phyloP scores from a whole-genome alignment of 1,284 basidiomycete species.

The Austropuccinia psidii region DNA sequence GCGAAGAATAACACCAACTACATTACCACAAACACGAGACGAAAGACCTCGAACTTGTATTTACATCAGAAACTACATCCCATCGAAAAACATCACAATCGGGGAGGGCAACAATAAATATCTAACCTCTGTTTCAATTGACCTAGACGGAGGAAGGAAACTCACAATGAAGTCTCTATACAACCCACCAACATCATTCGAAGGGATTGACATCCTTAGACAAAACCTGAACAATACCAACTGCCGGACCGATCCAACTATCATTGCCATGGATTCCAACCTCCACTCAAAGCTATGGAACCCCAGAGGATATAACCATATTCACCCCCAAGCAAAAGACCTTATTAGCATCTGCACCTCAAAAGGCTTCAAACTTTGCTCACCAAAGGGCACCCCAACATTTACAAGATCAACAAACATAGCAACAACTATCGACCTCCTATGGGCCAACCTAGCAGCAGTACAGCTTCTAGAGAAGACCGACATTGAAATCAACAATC shows the following conservation, averaged over 20 bases:
- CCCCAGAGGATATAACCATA: not conserved
- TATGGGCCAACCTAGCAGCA: not conserved
- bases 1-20: not conserved
- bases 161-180: not conserved
- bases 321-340: not conserved
- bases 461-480: not conserved
- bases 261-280: conserved; percentile 5
- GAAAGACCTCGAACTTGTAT: not conserved
- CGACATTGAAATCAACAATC: not conserved
- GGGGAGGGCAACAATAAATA: too few relatives aligned
- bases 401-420: not conserved
- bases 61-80: not conserved
- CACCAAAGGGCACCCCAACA: conserved; percentile 15
- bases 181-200: not conserved
- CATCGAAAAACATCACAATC: not conserved
- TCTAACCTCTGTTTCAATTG: too few relatives aligned
- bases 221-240: not conserved
- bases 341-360: not conserved
- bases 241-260: not conserved
- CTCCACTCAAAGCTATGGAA: not conserved
- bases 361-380: not conserved
- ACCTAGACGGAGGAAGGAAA: too few relatives aligned
- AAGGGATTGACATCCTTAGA: too few relatives aligned
- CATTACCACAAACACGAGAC: not conserved
- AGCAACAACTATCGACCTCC: not conserved